phyloP scores from a whole-genome alignment of 257 asterid genomes.

The Mitragyna speciosa region DNA sequence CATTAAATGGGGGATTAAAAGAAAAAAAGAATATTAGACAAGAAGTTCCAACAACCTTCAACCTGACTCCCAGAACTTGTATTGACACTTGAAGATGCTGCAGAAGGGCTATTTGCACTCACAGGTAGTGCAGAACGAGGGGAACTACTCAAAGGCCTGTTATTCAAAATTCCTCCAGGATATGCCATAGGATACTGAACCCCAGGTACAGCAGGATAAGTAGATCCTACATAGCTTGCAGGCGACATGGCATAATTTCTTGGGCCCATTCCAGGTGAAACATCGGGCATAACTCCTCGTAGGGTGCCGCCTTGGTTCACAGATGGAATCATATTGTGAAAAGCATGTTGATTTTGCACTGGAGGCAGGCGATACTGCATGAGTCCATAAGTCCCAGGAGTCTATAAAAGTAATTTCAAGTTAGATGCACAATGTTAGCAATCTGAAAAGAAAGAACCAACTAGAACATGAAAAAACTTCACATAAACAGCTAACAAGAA shows the following conservation, averaged over 20 bases:
- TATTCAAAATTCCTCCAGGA: conserved; percentile 55
- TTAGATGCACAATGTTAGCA: conserved; percentile 32
- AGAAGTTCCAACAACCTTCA: conserved; percentile 60
- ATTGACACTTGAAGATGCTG: conserved; percentile 88
- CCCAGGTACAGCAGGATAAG: conserved; percentile 63
- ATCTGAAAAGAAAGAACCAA: conserved; percentile 19
- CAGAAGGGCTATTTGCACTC: conserved; percentile 57
- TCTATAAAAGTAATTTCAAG: conserved; percentile 53
- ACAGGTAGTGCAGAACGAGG: conserved; percentile 59
- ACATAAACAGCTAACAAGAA: conserved; percentile 4
- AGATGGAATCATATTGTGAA: conserved; percentile 60
- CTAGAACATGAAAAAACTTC: conserved; percentile 15
- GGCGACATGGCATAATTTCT: conserved; percentile 67
- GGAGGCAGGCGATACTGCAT: conserved; percentile 80
- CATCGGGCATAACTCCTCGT: conserved; percentile 63
- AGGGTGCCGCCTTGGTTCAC: conserved; percentile 61
- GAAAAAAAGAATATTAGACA: conserved; percentile 14
- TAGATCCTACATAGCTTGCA: conserved; percentile 57
- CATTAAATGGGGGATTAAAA: not conserved
- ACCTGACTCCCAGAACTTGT: conserved; percentile 68
- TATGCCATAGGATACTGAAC: conserved; percentile 70
- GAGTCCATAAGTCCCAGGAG: conserved; percentile 82
- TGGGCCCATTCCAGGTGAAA: conserved; percentile 64
- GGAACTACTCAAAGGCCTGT: conserved; percentile 50
- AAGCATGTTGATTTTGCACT: conserved; percentile 69